A percentile compares a stretch with the other conserved stretches of the same genome.
Evolutionary conservation across 257 asterid species (phyloP).

Genomic region (Linaria vulgaris): DNA sequence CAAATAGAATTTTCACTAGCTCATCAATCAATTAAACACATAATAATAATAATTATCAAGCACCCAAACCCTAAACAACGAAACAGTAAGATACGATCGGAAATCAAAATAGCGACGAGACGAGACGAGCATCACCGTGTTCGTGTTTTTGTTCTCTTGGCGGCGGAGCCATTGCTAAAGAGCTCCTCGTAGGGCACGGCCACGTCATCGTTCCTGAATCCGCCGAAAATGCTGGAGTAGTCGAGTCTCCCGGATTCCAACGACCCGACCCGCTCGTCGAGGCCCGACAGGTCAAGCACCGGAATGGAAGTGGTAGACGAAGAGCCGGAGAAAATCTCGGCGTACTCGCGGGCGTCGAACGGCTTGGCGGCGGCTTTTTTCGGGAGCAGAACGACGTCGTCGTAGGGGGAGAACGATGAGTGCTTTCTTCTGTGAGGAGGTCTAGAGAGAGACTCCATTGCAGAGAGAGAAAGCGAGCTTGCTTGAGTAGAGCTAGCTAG

Average conservation of each 20-base stretch:
- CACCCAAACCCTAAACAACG: neutral
- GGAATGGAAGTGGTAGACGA: conserved; percentile 68
- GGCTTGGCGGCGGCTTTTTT: conserved; percentile 29
- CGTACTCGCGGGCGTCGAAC: conserved; percentile 51
- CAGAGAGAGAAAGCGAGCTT: conserved; percentile 9
- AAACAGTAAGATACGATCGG: neutral
- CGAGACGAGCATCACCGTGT: conserved; percentile 41
- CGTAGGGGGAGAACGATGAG: conserved; percentile 64
- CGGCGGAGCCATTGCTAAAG: conserved; percentile 32
- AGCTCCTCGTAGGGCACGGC: conserved; percentile 56
- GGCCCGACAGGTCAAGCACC: conserved; percentile 65
- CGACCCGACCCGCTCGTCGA: conserved; percentile 46
- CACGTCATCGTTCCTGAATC: conserved; percentile 49
- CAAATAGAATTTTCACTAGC: neutral
- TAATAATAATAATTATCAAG: neutral
- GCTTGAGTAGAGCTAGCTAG: conserved; percentile 16
- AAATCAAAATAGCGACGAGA: conserved; percentile 1
- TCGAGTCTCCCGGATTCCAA: conserved; percentile 51
- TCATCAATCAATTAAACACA: neutral
- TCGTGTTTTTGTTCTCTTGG: conserved; percentile 32
- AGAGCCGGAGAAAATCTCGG: conserved; percentile 67
- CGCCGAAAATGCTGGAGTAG: conserved; percentile 73
- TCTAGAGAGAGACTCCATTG: conserved; percentile 71
- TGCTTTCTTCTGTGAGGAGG: conserved; percentile 67
- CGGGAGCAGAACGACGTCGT: conserved; percentile 49